Percentiles rank a stretch among this genome's conserved stretches.
These are phyloP conservation scores for Cladosporium sp. DNA, from an alignment of 2,329 filamentous ascomycete genomes.

Conservation along the genomic window DNA sequence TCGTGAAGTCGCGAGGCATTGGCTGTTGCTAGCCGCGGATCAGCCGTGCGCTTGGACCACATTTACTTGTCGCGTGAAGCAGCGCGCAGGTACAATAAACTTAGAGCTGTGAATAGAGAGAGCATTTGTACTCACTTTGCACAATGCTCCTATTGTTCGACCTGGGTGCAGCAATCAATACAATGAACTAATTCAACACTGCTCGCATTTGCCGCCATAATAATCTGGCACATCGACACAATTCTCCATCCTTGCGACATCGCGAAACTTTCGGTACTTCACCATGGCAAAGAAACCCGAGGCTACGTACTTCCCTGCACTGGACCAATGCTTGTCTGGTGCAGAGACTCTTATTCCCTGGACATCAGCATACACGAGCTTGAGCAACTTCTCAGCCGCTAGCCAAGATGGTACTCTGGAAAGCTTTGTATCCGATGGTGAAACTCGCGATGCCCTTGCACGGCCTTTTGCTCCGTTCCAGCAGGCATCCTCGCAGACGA, in stretches of 20 bases:
- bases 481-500: slow-evolving; percentile 49
- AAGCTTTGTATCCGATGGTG: slow-evolving; percentile 66
- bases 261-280: background rate
- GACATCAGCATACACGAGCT: slow-evolving; percentile 53
- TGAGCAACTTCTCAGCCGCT: slow-evolving; percentile 50
- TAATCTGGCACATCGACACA: background rate
- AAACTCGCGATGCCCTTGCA: slow-evolving; percentile 64
- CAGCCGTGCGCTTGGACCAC: background rate
- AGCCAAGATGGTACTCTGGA: slow-evolving; percentile 50
- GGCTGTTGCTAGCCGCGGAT: background rate
- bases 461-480: slow-evolving; percentile 67
- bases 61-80: background rate
- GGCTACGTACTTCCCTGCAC: slow-evolving; percentile 71
- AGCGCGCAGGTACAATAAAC: background rate
- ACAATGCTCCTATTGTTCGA: background rate
- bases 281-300: background rate
- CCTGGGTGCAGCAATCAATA: background rate
- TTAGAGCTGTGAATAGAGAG: background rate
- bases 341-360: slow-evolving; percentile 72
- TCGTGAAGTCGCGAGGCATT: slow-evolving; percentile 11
- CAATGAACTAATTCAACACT: background rate
- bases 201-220: background rate
- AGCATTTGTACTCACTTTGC: background rate
- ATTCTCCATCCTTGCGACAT: background rate
- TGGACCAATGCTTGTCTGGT: slow-evolving; percentile 80